Conservation (phyloP, 2,329 filamentous ascomycete genomes). For the Diaporthe amygdali region DNA sequence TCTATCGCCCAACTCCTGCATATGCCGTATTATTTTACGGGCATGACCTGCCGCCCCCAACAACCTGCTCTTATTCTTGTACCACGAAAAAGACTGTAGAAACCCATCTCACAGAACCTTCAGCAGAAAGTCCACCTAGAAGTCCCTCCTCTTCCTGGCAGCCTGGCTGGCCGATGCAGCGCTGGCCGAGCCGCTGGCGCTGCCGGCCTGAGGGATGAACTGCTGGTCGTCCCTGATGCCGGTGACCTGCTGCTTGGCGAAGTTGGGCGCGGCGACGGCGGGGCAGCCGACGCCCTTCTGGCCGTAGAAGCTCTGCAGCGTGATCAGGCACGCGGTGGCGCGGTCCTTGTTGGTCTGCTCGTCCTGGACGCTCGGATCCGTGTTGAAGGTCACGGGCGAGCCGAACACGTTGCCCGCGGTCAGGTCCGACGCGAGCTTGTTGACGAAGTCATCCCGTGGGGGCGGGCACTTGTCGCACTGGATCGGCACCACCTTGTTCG, state of each 20-base stretch:
- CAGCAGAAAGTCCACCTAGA: not conserved
- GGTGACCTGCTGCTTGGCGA: not conserved
- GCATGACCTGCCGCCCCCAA: not conserved
- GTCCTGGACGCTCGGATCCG: not conserved
- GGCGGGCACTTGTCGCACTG: conserved; percentile 37
- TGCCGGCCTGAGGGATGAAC: not conserved
- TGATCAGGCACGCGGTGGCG: not conserved
- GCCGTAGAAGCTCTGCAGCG: conserved; percentile 17
- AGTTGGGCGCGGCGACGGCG: conserved; percentile 10
- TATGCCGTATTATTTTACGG: not conserved
- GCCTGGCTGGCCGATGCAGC: not conserved
- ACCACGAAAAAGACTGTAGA: not conserved
- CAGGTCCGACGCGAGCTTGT: conserved; percentile 45
- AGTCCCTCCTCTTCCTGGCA: not conserved
- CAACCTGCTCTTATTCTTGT: not conserved
- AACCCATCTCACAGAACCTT: not conserved
- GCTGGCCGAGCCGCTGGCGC: not conserved
- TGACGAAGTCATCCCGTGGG: conserved; percentile 40
- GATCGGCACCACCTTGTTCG: conserved; percentile 3
- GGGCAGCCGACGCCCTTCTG: conserved; percentile 6
- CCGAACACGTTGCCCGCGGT: conserved; percentile 39
- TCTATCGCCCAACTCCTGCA: not conserved
- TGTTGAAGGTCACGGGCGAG: not conserved
- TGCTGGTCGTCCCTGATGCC: conserved; percentile 10
- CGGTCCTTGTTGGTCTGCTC: conserved; percentile 11